Conservation (phyloP, 768 basidiomycete species). For the Boletus rubescentipes region DNA sequence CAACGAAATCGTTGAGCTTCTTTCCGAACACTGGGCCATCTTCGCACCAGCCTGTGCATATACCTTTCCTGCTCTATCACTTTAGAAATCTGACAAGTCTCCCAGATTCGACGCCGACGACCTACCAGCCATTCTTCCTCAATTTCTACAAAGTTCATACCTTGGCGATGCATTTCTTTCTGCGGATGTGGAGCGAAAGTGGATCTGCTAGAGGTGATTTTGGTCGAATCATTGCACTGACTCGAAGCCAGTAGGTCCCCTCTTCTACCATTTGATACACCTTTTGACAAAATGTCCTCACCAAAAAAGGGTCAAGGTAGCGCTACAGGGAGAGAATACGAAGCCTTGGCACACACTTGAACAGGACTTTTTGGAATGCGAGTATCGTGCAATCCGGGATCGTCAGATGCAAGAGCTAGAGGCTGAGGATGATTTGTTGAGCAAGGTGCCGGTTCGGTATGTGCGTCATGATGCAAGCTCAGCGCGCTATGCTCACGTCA, state of each 20-base stretch:
- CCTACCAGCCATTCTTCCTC: slow-evolving; percentile 85
- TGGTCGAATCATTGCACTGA: slow-evolving; percentile 70
- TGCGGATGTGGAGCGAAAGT: slow-evolving; percentile 92
- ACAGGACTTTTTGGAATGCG: slow-evolving; percentile 73
- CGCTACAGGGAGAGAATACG: slow-evolving; percentile 68
- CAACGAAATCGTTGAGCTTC: slow-evolving; percentile 79
- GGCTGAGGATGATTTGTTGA: slow-evolving; percentile 81
- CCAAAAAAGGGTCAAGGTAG: slow-evolving; percentile 66
- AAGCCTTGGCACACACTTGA: slow-evolving; percentile 85
- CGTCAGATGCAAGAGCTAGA: slow-evolving; percentile 91
- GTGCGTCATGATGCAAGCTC: slow-evolving; percentile 21
- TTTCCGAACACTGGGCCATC: slow-evolving; percentile 84
- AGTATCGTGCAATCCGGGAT: slow-evolving; percentile 84
- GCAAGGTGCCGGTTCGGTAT: slow-evolving; percentile 82
- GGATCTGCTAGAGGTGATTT: slow-evolving; percentile 77
- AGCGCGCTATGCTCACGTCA: slow-evolving; percentile 3
- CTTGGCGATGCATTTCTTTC: slow-evolving; percentile 81
- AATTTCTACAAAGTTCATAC: slow-evolving; percentile 80
- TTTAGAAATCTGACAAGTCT: slow-evolving; percentile 6
- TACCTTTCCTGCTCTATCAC: not conserved
- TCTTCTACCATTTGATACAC: not conserved
- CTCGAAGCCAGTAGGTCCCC: slow-evolving; percentile 76
- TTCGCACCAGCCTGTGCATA: slow-evolving; percentile 80
- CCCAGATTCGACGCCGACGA: slow-evolving; percentile 70
- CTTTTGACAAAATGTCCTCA: slow-evolving; percentile 5